Percentiles rank a stretch among this genome's conserved stretches.
These are phyloP conservation scores for Fusarium brevicatenulatum DNA, from an alignment of 2,329 filamentous ascomycete genomes.

Conservation along the genomic window DNA sequence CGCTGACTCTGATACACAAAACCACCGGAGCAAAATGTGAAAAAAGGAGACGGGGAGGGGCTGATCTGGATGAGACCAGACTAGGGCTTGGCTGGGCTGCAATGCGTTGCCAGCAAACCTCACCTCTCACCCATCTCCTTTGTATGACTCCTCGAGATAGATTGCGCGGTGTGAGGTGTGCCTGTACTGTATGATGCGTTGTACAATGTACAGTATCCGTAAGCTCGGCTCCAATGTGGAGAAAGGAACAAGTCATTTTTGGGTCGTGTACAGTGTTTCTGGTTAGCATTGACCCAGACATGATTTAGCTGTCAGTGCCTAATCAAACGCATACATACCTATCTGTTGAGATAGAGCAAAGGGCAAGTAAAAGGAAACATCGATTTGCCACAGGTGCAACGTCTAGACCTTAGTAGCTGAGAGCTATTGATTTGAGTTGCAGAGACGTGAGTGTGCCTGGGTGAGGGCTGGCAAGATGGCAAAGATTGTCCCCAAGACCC, in stretches of 20 bases:
- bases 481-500: slow-evolving; percentile 1
- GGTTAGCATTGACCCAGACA: background rate
- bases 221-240: slow-evolving; percentile 29
- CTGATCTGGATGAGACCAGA: slow-evolving; percentile 13
- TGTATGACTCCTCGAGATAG: background rate
- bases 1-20: background rate
- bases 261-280: background rate
- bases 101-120: slow-evolving; percentile 38
- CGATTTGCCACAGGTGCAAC: background rate
- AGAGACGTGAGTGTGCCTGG: slow-evolving; percentile 27
- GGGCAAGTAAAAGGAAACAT: background rate
- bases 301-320: background rate
- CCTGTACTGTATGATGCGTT: slow-evolving; percentile 15
- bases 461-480: slow-evolving; percentile 10
- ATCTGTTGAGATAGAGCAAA: background rate
- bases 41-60: slow-evolving; percentile 1
- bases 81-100: slow-evolving; percentile 21
- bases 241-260: slow-evolving; percentile 6
- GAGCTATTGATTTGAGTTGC: background rate
- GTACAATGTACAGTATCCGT: slow-evolving; percentile 9
- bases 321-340: background rate
- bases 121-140: background rate
- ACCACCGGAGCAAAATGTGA: slow-evolving; percentile 16
- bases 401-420: background rate
- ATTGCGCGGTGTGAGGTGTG: slow-evolving; percentile 27